Base-by-base conservation (phyloP, 163 green algal genomes). In the Volvox carteri region DNA sequence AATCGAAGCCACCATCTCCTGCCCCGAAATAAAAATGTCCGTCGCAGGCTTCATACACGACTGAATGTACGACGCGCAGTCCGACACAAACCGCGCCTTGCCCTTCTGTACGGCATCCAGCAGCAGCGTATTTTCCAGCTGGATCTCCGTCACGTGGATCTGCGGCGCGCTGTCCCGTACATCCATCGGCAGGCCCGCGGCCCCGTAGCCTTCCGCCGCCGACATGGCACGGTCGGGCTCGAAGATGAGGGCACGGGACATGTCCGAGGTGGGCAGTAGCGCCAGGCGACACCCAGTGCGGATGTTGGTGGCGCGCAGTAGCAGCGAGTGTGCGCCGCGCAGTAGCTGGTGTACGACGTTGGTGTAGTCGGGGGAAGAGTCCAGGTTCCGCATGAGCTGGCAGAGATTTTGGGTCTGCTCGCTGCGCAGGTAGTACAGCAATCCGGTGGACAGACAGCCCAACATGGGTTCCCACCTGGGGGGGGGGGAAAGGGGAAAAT, bases 391-490 rank as follows among this genome's bases (percentile, higher is more conserved):
- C 90, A 95, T 93, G 46, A 95, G 87, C 83, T 94, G 92, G 78
- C 91, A 94, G 76, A 95, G 85, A 52, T 94, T 89, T 35, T 86
- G 60, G 2, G 92, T 93, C 84, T 95, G 93, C 68, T 95, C 92
- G 80, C 90, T 94, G 90, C 92, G 93, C 73, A 95, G 85, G 75
- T 93, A 91, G 25, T 86, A 79, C 12, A 95, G 91, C 87, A 95
- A 90, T 19, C 93, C 93, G 33, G 93, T 92, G 68, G 92, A 92
- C 19, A 95, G 83, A 75, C 93, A 94, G 37, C 92, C 92, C 46
- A 95, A 90, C 92, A 95, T 95, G 11, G 93, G 93, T 86, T 95
- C 93, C 93, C 93, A 95, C 92, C 93, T 95, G 89, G 39, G 62
- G 11, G 12, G 48, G 48, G 48, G 14, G 48, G n/a, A n/a, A n/a